A percentile compares a stretch with the other conserved stretches of the same genome.
Evolutionary conservation across 1,284 basidiomycete species (phyloP).

Genomic region (Xerocomus amazonicus): DNA sequence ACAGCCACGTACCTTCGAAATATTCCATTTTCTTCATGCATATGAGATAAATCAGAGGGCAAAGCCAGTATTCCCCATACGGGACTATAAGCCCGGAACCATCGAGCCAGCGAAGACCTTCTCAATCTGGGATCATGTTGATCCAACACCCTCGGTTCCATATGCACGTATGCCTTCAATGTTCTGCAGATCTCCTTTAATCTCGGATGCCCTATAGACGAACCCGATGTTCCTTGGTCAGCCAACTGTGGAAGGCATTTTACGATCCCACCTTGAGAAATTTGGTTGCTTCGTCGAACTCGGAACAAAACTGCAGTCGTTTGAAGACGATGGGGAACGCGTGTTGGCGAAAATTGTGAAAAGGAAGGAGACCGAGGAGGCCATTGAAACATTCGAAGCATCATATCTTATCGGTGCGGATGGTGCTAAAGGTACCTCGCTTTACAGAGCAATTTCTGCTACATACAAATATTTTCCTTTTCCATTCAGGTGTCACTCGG

Average conservation of each 20-base stretch:
- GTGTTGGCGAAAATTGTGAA: constrained; percentile 28
- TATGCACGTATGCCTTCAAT: constrained; percentile 10
- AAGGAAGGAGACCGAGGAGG: constrained; percentile 14
- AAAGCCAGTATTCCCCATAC: background rate
- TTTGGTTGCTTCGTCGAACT: constrained; percentile 31
- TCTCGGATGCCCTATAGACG: constrained; percentile 3
- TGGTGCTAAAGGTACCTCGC: constrained; percentile 28
- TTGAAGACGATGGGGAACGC: constrained; percentile 31
- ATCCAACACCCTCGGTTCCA: constrained; percentile 28
- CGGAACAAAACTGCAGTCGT: constrained; percentile 29
- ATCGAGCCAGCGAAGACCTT: constrained; percentile 16
- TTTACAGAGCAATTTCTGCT: background rate
- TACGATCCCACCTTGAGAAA: constrained; percentile 31
- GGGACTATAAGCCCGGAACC: constrained; percentile 21
- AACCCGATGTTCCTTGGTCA: constrained; percentile 31
- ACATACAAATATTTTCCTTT: background rate
- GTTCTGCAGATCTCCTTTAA: background rate
- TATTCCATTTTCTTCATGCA: constrained; percentile 27
- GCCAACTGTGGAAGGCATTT: constrained; percentile 27
- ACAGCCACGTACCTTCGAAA: constrained; percentile 34
- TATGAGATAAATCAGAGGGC: constrained; percentile 17
- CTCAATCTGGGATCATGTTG: constrained; percentile 1
- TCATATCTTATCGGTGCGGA: constrained; percentile 39
- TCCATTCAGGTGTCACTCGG: constrained; percentile 29
- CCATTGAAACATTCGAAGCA: constrained; percentile 19